These are phyloP conservation scores for Penicillium alfredii DNA, from an alignment of 495 filamentous ascomycete genomes.

Conservation along the genomic window DNA sequence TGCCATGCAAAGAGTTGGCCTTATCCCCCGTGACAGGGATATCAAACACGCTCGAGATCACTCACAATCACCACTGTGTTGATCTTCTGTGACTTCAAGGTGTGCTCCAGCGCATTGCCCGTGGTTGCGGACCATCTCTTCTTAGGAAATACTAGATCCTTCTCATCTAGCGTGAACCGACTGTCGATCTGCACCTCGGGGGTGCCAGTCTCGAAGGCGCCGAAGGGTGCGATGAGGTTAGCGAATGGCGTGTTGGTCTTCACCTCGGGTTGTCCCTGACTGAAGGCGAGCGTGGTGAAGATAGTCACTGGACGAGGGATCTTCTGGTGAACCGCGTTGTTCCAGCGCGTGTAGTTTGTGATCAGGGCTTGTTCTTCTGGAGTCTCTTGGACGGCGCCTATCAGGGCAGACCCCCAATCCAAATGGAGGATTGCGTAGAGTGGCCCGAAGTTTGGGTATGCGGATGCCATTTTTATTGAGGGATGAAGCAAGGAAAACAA, in stretches of 20 bases:
- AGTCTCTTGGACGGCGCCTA: constrained; percentile 24
- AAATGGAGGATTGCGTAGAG: constrained; percentile 40
- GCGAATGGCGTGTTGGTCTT: constrained; percentile 26
- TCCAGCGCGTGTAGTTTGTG: constrained; percentile 25
- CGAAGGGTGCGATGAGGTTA: constrained; percentile 19
- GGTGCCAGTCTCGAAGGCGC: constrained; percentile 10
- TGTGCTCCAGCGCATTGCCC: constrained; percentile 36
- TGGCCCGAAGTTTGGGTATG: constrained; percentile 27
- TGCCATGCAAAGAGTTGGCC: no score
- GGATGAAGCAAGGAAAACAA: no score
- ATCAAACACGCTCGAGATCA: no score
- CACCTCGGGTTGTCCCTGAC: constrained; percentile 25
- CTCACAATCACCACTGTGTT: constrained; percentile 38
- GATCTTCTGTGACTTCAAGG: constrained; percentile 33
- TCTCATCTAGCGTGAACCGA: constrained; percentile 23
- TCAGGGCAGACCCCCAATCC: constrained; percentile 35
- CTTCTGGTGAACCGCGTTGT: constrained; percentile 34
- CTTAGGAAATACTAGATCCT: constrained; percentile 37
- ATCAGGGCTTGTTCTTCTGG: constrained; percentile 21
- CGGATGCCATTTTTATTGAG: no score
- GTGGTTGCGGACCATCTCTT: constrained; percentile 37
- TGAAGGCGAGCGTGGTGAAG: constrained; percentile 38
- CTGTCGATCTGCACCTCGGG: constrained; percentile 23
- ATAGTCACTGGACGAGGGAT: constrained; percentile 28
- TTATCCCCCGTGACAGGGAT: no score